Conservation (phyloP, 352 stramenopile species). For the Phytophthora pisi region DNA sequence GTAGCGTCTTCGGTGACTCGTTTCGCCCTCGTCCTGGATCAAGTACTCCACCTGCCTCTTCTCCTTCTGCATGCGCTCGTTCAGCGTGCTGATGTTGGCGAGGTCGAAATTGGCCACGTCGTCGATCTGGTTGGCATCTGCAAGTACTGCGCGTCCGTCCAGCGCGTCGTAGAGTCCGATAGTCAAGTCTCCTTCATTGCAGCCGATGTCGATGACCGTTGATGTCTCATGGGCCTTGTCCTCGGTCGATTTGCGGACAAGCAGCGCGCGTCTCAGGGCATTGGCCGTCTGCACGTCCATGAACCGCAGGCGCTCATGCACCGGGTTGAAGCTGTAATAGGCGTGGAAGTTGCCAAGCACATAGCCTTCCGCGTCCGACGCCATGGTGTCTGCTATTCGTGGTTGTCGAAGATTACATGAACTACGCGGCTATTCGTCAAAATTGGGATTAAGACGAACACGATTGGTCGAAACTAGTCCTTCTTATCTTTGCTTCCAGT, state of each 20-base stretch:
- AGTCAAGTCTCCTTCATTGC: constrained; percentile 86
- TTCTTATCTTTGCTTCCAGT: constrained; percentile 9
- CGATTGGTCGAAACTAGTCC: constrained; percentile 14
- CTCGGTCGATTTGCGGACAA: constrained; percentile 24
- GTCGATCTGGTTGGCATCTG: constrained; percentile 17
- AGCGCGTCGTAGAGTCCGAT: constrained; percentile 75
- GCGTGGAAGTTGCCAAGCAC: constrained; percentile 86
- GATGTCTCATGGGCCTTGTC: constrained; percentile 24
- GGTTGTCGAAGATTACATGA: not conserved
- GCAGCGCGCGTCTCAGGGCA: constrained; percentile 51
- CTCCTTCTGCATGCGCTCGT: constrained; percentile 70
- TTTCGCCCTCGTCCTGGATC: constrained; percentile 61
- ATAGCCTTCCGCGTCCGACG: constrained; percentile 60
- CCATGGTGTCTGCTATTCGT: constrained; percentile 23
- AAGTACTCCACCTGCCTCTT: constrained; percentile 67
- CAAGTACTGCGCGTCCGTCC: constrained; percentile 27
- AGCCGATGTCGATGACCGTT: constrained; percentile 78
- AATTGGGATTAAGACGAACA: constrained; percentile 3
- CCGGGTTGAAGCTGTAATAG: constrained; percentile 88
- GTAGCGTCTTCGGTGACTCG: constrained; percentile 64
- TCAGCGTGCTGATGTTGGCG: constrained; percentile 64
- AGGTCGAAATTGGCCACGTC: constrained; percentile 61
- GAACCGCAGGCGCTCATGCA: constrained; percentile 75
- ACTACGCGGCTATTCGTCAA: constrained; percentile 14
- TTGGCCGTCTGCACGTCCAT: constrained; percentile 52